Evolutionary conservation across 164 flowering plant species (phyloP).

Genomic region (Kalanchoe fedtschenkoi): DNA sequence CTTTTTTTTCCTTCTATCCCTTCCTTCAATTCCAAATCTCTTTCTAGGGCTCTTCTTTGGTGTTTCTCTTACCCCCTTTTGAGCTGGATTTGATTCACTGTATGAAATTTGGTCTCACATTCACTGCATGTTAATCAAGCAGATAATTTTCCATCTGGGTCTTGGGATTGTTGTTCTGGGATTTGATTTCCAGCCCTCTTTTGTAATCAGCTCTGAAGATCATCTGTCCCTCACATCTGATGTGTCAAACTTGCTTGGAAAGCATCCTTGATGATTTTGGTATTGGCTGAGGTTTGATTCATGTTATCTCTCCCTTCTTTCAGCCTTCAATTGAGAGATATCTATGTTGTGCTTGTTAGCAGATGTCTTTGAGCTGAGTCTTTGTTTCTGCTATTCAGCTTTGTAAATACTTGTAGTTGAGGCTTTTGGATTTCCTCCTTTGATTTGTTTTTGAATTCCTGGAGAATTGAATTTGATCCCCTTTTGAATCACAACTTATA

Average conservation of each 20-base stretch:
- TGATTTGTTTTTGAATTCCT: slow-evolving; percentile 15
- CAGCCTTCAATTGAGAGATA: neutral
- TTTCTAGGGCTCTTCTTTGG: no score
- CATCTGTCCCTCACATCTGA: neutral
- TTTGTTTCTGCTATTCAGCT: slow-evolving; percentile 8
- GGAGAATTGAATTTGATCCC: slow-evolving; percentile 19
- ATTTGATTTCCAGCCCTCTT: neutral
- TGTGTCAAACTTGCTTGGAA: slow-evolving; percentile 18
- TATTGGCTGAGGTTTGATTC: slow-evolving; percentile 16
- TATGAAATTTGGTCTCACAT: neutral
- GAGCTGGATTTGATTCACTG: neutral
- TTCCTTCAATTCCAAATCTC: neutral
- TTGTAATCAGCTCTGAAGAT: neutral
- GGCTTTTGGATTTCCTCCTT: slow-evolving; percentile 16
- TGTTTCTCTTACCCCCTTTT: neutral
- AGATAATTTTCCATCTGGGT: slow-evolving; percentile 2
- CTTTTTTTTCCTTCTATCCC: neutral
- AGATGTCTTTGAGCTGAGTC: slow-evolving; percentile 3
- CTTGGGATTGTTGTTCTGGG: neutral
- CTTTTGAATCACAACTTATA: slow-evolving; percentile 6
- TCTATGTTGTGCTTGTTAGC: slow-evolving; percentile 1
- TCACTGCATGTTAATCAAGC: slow-evolving; percentile 1
- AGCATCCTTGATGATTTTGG: slow-evolving; percentile 29
- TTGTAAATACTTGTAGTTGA: slow-evolving; percentile 12
- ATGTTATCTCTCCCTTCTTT: neutral